Evolutionary conservation across 1,139 yeast genomes (phyloP).

Genomic region (Sugiyamaella neomexicana): DNA sequence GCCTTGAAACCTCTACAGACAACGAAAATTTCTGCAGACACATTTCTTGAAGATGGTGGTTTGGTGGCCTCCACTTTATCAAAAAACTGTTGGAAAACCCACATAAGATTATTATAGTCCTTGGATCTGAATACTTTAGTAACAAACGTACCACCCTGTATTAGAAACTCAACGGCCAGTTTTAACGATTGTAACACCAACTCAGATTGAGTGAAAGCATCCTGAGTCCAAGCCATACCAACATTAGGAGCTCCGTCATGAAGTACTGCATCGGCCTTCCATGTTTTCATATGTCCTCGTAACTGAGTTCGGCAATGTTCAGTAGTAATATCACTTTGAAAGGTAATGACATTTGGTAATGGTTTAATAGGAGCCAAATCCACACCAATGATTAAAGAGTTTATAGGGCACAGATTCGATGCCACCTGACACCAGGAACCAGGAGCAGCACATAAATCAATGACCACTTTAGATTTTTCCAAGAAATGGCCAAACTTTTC

Average conservation of each 20-base stretch:
- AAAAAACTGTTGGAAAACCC: slow-evolving; percentile 95
- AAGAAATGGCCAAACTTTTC: slow-evolving; percentile 95
- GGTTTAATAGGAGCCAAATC: slow-evolving; percentile 97
- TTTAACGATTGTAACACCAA: slow-evolving; percentile 89
- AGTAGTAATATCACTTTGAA: slow-evolving; percentile 95
- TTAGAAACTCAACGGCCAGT: slow-evolving; percentile 90
- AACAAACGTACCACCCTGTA: slow-evolving; percentile 93
- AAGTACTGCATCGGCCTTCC: slow-evolving; percentile 97
- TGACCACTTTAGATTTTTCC: slow-evolving; percentile 94
- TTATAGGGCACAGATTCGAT: slow-evolving; percentile 84
- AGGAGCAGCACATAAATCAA: slow-evolving; percentile 98
- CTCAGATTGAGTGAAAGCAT: slow-evolving; percentile 97
- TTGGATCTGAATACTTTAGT: slow-evolving; percentile 96
- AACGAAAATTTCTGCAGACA: slow-evolving; percentile 97
- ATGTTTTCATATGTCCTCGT: slow-evolving; percentile 94
- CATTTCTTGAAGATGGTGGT: slow-evolving; percentile 98
- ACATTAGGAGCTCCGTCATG: slow-evolving; percentile 99
- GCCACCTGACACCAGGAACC: slow-evolving; percentile 99
- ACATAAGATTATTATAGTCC: slow-evolving; percentile 93
- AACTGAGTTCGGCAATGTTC: slow-evolving; percentile 94
- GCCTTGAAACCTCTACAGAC: slow-evolving; percentile 96
- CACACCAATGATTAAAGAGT: slow-evolving; percentile 93
- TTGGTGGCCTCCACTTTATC: slow-evolving; percentile 97
- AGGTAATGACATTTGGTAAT: slow-evolving; percentile 88
- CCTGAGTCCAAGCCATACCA: slow-evolving; percentile 99